A percentile compares a stretch with the other conserved stretches of the same genome.
phyloP scores from a whole-genome alignment of 2,329 filamentous ascomycete species.

The Aspergillus fischeri region DNA sequence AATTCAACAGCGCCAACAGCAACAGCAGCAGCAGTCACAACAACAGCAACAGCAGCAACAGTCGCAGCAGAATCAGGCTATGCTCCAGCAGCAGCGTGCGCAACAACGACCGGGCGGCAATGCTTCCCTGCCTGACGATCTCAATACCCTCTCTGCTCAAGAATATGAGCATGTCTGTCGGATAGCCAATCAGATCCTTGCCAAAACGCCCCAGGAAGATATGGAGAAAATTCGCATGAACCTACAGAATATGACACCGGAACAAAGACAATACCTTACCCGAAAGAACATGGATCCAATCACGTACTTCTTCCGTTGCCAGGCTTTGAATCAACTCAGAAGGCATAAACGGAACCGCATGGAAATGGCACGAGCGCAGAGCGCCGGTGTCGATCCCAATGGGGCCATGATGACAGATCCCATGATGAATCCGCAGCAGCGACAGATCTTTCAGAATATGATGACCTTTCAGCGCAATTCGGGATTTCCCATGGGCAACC shows the following conservation, averaged over 20 bases:
- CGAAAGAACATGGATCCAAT: constrained; percentile 48
- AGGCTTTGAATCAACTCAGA: constrained; percentile 43
- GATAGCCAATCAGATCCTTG: constrained; percentile 46
- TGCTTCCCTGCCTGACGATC: constrained; percentile 30
- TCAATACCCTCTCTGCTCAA: constrained; percentile 34
- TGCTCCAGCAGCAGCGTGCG: constrained; percentile 27
- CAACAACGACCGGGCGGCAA: constrained; percentile 28
- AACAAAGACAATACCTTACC: constrained; percentile 45
- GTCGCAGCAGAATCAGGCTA: constrained; percentile 14
- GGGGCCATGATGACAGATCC: constrained; percentile 33
- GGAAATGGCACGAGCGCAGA: constrained; percentile 31
- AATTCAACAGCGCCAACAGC: constrained; percentile 32
- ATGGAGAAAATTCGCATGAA: constrained; percentile 47
- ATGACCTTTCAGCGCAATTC: constrained; percentile 38
- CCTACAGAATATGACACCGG: constrained; percentile 43
- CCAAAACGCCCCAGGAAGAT: constrained; percentile 42
- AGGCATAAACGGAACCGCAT: constrained; percentile 29
- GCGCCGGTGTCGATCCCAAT: constrained; percentile 26
- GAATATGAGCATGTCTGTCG: constrained; percentile 44
- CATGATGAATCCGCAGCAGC: constrained; percentile 38
- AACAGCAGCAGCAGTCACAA: constrained; percentile 23
- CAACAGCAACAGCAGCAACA: constrained; percentile 21
- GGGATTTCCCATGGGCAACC: constrained; percentile 29
- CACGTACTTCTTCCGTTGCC: constrained; percentile 48
- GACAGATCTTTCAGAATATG: constrained; percentile 40